Evolutionary conservation across 495 filamentous ascomycete genomes (phyloP).

Genomic region (Amniculicola lignicola): DNA sequence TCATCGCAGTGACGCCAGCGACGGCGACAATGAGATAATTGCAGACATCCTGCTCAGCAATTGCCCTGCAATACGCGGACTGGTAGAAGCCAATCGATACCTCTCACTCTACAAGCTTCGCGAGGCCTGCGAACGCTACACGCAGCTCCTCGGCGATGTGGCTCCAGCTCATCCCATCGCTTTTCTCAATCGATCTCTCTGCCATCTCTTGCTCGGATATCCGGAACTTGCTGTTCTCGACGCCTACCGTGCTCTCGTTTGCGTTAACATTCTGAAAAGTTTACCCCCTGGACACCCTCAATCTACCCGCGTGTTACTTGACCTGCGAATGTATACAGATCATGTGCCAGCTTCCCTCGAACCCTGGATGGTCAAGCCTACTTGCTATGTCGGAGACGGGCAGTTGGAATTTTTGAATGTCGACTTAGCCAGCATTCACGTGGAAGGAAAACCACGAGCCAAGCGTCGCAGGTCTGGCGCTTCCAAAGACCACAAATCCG

Average conservation of each 20-base stretch:
- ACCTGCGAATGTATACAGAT: background rate
- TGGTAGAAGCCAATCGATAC: slow-evolving; percentile 21
- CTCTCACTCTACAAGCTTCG: slow-evolving; percentile 4
- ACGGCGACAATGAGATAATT: too few species aligned
- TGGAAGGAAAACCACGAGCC: background rate
- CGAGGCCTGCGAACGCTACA: slow-evolving; percentile 33
- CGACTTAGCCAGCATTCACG: slow-evolving; percentile 1
- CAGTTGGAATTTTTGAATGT: background rate
- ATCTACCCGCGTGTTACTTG: background rate
- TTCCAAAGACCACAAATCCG: too few species aligned
- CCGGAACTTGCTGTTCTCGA: slow-evolving; percentile 37
- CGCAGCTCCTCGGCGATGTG: slow-evolving; percentile 25
- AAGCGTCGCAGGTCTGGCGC: too few species aligned
- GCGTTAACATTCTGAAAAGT: background rate
- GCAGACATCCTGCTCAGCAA: too few species aligned
- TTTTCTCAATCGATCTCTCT: slow-evolving; percentile 40
- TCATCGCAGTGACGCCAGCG: too few species aligned
- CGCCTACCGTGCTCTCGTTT: slow-evolving; percentile 34
- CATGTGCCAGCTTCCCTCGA: background rate
- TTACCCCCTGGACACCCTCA: background rate
- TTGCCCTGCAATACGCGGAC: too few species aligned
- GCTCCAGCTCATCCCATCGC: slow-evolving; percentile 36
- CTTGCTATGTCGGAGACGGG: background rate
- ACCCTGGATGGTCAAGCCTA: background rate
- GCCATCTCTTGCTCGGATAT: slow-evolving; percentile 30